Evolutionary conservation across 2,329 filamentous ascomycete genomes (phyloP).

Genomic region (Clathrospora elynae): DNA sequence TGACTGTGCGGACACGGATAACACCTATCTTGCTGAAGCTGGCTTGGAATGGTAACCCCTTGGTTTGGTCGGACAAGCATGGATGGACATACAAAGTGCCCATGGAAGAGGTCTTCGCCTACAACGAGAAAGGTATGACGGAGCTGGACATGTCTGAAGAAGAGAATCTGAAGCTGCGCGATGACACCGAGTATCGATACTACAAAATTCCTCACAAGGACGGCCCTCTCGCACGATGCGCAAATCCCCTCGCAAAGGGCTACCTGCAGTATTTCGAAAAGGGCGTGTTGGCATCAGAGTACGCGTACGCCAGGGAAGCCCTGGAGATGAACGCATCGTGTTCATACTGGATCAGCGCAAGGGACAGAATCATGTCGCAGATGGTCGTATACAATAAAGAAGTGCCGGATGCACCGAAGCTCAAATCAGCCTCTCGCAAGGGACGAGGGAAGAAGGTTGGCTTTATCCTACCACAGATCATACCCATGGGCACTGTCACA

Average conservation of each 20-base stretch:
- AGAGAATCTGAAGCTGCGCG: conserved; percentile 65
- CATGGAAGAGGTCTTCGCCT: conserved; percentile 64
- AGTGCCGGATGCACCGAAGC: conserved; percentile 23
- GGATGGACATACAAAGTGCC: conserved; percentile 91
- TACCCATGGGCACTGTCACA: conserved; percentile 98
- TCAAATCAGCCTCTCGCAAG: conserved; percentile 28
- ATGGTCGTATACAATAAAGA: conserved; percentile 88
- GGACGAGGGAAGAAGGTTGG: conserved; percentile 57
- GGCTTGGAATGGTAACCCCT: conserved; percentile 84
- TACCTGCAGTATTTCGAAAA: conserved; percentile 92
- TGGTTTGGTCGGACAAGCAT: conserved; percentile 91
- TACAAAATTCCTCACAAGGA: conserved; percentile 98
- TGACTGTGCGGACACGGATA: conserved; percentile 86
- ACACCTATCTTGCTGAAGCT: conserved; percentile 83
- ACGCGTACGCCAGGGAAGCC: conserved; percentile 87
- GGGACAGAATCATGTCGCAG: conserved; percentile 91
- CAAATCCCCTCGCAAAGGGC: conserved; percentile 86
- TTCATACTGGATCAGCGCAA: conserved; percentile 97
- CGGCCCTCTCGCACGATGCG: conserved; percentile 81
- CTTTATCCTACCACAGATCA: conserved; percentile 92
- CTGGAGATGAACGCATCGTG: conserved; percentile 98
- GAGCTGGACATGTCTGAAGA: conserved; percentile 78
- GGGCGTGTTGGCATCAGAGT: conserved; percentile 85
- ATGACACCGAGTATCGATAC: conserved; percentile 71
- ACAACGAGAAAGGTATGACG: conserved; percentile 72